Evolutionary conservation across 257 asterid species (phyloP).

Genomic region (Nicotiana attenuata): DNA sequence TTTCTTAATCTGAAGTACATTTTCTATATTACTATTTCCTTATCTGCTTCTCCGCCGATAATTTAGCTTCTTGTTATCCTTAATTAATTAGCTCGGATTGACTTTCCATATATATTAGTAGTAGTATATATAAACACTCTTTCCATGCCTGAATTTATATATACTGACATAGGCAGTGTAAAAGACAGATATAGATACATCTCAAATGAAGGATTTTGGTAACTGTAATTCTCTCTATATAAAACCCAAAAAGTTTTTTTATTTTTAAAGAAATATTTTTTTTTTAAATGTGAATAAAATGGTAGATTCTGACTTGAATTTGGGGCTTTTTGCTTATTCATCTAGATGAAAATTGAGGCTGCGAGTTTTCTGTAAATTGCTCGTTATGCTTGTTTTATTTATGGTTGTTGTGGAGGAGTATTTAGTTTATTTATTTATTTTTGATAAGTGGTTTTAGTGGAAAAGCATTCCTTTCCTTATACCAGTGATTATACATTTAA

Average conservation of each 20-base stretch:
- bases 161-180: not conserved
- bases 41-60: not conserved
- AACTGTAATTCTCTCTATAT: not conserved
- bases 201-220: not conserved
- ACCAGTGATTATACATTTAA: not conserved
- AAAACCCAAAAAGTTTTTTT: not conserved
- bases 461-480: not conserved
- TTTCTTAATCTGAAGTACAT: not conserved
- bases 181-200: not conserved
- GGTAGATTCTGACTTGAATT: not conserved
- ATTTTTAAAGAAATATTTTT: not conserved
- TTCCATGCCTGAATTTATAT: not conserved
- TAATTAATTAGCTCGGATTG: conserved; percentile 2
- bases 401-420: not conserved
- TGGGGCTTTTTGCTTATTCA: not conserved
- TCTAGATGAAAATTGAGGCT: not conserved
- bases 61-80: not conserved
- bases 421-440: not conserved
- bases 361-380: not conserved
- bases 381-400: not conserved
- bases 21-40: not conserved
- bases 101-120: not conserved
- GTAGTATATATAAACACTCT: not conserved
- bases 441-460: not conserved
- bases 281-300: not conserved